These are phyloP conservation scores for Saccharomyces hybrid DNA, from an alignment of 1,139 yeast genomes.

Conservation along the genomic window DNA sequence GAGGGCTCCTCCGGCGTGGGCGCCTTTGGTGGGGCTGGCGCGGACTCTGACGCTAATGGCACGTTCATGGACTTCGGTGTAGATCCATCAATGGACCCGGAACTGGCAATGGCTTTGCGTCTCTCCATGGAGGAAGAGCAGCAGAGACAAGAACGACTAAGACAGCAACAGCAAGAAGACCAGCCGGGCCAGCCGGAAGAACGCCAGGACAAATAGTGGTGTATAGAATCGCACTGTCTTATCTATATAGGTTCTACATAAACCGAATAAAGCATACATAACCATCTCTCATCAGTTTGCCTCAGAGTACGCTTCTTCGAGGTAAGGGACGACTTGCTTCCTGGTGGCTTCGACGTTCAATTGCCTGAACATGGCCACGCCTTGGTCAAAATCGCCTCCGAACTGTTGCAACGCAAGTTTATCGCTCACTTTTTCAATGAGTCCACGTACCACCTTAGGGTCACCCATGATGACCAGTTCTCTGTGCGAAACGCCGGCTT, in stretches of 20 bases:
- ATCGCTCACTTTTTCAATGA: slow-evolving; percentile 32
- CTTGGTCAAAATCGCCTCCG: slow-evolving; percentile 3
- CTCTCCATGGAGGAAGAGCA: slow-evolving; percentile 39
- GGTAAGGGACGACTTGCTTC: slow-evolving; percentile 76
- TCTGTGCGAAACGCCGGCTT: slow-evolving; percentile 44
- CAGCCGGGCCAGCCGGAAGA: background rate
- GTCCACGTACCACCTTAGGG: slow-evolving; percentile 1
- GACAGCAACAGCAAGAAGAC: slow-evolving; percentile 22
- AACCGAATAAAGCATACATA: background rate
- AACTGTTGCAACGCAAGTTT: slow-evolving; percentile 33
- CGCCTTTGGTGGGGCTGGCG: slow-evolving; percentile 36
- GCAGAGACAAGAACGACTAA: slow-evolving; percentile 35
- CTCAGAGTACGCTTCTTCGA: slow-evolving; percentile 16
- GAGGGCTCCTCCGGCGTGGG: slow-evolving; percentile 17
- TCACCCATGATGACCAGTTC: slow-evolving; percentile 41
- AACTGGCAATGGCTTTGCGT: slow-evolving; percentile 82
- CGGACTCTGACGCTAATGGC: slow-evolving; percentile 30
- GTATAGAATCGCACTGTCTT: background rate
- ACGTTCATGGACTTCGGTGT: slow-evolving; percentile 54
- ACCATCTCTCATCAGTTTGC: background rate
- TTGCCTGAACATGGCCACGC: slow-evolving; percentile 43
- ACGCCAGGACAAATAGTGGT: background rate
- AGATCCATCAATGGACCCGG: slow-evolving; percentile 95
- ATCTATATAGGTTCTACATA: background rate
- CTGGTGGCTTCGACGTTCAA: slow-evolving; percentile 57